These are phyloP conservation scores for Macrolepiota dolichaula DNA, from an alignment of 768 basidiomycete genomes.

Conservation along the genomic window DNA sequence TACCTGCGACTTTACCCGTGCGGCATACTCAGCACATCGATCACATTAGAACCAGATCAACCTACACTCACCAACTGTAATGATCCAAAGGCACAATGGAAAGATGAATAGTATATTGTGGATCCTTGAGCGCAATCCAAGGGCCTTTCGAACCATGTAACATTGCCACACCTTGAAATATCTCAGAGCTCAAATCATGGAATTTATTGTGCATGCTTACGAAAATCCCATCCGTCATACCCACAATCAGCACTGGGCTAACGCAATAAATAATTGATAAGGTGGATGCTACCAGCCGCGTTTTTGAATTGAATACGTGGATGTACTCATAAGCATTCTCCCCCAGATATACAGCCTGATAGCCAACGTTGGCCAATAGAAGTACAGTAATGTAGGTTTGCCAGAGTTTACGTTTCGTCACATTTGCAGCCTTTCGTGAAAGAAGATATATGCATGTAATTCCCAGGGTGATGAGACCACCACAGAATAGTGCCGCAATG, in stretches of 20 bases:
- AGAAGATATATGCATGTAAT: not conserved
- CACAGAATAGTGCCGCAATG: not conserved
- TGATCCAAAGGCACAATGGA: not conserved
- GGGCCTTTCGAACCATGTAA: not conserved
- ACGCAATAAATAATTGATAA: not conserved
- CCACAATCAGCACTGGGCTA: not conserved
- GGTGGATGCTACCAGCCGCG: no score
- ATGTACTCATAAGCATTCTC: no score
- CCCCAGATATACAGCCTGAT: no score
- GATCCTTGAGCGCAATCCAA: not conserved
- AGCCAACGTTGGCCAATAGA: not conserved
- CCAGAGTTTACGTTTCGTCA: not conserved
- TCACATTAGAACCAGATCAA: not conserved
- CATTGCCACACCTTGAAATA: conserved; percentile 2
- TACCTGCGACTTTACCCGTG: not conserved
- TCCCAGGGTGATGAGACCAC: not conserved
- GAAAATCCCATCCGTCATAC: not conserved
- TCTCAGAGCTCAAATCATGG: no score
- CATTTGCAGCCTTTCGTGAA: not conserved
- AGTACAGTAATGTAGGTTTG: not conserved
- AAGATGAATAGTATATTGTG: not conserved
- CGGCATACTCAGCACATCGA: not conserved
- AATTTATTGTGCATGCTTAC: not conserved
- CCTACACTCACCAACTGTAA: not conserved
- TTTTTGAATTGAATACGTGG: no score